Percentiles rank a stretch among this genome's conserved stretches.
These are phyloP conservation scores for Lactifluus rugatus DNA, from an alignment of 768 basidiomycete species.

Conservation along the genomic window DNA sequence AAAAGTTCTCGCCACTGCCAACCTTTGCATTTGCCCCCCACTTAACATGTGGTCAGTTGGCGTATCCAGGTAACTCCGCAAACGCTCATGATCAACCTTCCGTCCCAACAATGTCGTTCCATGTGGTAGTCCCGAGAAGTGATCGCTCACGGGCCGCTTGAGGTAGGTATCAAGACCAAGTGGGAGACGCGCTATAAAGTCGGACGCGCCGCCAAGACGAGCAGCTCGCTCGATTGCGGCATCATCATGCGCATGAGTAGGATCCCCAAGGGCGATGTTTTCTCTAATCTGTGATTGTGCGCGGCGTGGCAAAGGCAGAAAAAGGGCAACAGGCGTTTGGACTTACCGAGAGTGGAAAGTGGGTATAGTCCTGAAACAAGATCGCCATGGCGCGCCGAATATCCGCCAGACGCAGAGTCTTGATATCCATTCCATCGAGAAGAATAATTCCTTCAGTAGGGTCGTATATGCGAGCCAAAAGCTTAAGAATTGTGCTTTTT, in stretches of 20 bases:
- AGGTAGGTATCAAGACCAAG: constrained; percentile 66
- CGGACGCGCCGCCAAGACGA: constrained; percentile 56
- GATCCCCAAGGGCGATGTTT: constrained; percentile 69
- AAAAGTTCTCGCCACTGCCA: constrained; percentile 67
- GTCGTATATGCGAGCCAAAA: constrained; percentile 64
- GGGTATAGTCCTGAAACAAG: constrained; percentile 77
- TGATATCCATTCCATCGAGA: constrained; percentile 56
- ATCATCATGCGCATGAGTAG: constrained; percentile 41
- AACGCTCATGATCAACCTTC: constrained; percentile 28
- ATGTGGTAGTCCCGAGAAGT: constrained; percentile 55
- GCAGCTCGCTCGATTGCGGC: constrained; percentile 59
- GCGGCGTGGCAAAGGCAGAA: neutral
- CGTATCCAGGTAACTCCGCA: neutral
- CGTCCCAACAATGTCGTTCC: constrained; percentile 58
- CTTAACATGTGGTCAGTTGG: constrained; percentile 31
- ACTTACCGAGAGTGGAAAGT: constrained; percentile 66
- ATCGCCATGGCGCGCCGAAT: constrained; percentile 57
- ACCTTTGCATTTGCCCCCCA: constrained; percentile 69
- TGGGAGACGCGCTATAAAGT: constrained; percentile 53
- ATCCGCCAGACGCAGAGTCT: constrained; percentile 50
- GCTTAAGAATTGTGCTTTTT: constrained; percentile 72
- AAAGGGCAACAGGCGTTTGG: neutral
- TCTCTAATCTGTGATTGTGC: constrained; percentile 47
- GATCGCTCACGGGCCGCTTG: constrained; percentile 55
- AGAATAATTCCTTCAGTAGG: constrained; percentile 57